Conservation (phyloP, 2,329 filamentous ascomycete species). For the Neoarthrinium moseri region DNA sequence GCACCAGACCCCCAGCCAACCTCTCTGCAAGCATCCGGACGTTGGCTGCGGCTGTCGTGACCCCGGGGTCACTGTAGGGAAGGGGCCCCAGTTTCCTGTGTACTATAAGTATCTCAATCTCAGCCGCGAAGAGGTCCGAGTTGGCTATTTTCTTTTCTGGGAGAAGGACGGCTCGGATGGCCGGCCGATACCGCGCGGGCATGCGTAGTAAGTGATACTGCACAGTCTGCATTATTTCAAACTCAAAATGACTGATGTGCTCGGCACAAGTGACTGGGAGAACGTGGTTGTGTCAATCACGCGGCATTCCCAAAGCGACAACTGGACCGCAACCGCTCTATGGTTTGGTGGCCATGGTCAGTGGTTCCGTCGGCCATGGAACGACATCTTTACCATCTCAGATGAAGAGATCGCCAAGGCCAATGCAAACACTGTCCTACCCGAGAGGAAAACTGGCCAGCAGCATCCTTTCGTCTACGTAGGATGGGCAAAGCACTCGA, state of each 20-base stretch:
- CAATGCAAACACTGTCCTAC: neutral
- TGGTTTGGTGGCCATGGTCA: neutral
- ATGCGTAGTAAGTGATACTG: neutral
- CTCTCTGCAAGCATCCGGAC: neutral
- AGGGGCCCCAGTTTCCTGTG: neutral
- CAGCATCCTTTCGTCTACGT: neutral
- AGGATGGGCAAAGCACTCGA: neutral
- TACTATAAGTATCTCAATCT: neutral
- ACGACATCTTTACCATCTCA: neutral
- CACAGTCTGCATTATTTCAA: neutral
- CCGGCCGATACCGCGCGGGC: neutral
- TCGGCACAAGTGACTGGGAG: neutral
- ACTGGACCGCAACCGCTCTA: neutral
- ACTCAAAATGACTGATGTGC: neutral
- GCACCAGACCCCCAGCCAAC: neutral
- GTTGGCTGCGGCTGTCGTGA: neutral
- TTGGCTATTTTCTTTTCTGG: neutral
- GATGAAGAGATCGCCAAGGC: neutral
- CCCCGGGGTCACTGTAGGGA: neutral
- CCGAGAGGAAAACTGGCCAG: neutral
- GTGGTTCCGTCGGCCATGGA: neutral
- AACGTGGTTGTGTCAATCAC: neutral
- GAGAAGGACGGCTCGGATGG: neutral
- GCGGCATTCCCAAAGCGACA: neutral
- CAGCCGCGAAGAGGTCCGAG: neutral